A percentile compares a stretch with the other conserved stretches of the same genome.
phyloP scores from a whole-genome alignment of 2,329 filamentous ascomycete genomes.

The Amphichorda felina region DNA sequence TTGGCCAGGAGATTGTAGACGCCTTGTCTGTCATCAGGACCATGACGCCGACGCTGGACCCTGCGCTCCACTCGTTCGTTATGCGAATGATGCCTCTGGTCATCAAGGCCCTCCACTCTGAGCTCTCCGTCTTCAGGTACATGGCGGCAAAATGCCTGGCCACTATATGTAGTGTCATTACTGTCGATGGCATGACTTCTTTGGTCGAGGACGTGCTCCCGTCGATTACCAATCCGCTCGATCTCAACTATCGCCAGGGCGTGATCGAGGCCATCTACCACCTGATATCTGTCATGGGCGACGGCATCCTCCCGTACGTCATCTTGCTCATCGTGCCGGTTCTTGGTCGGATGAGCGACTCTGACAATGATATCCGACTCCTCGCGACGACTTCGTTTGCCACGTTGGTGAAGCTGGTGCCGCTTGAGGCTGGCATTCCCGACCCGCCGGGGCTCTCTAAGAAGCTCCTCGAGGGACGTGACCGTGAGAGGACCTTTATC shows the following conservation, averaged over 20 bases:
- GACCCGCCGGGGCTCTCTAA: constrained; percentile 89
- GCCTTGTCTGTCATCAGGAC: constrained; percentile 87
- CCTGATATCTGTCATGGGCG: constrained; percentile 96
- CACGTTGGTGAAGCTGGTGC: constrained; percentile 91
- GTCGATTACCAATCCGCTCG: constrained; percentile 80
- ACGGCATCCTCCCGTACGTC: constrained; percentile 89
- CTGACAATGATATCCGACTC: constrained; percentile 86
- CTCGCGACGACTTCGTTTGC: constrained; percentile 96
- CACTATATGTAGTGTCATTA: constrained; percentile 93
- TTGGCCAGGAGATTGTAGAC: constrained; percentile 90
- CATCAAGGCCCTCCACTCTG: constrained; percentile 76
- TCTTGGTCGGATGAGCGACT: constrained; percentile 94
- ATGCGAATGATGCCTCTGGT: constrained; percentile 75
- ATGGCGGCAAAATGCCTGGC: constrained; percentile 96
- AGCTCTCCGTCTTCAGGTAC: constrained; percentile 86
- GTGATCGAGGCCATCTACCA: constrained; percentile 95
- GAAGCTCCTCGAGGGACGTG: constrained; percentile 77
- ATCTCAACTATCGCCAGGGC: constrained; percentile 82
- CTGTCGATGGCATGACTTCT: constrained; percentile 90
- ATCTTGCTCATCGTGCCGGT: constrained; percentile 98
- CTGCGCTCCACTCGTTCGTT: constrained; percentile 65
- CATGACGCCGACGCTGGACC: constrained; percentile 78
- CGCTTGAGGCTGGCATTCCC: constrained; percentile 91
- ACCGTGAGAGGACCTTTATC: constrained; percentile 93
- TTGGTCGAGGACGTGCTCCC: constrained; percentile 88